Evolutionary conservation across 768 basidiomycete genomes (phyloP).

Genomic region (Plicaturopsis crispa): DNA sequence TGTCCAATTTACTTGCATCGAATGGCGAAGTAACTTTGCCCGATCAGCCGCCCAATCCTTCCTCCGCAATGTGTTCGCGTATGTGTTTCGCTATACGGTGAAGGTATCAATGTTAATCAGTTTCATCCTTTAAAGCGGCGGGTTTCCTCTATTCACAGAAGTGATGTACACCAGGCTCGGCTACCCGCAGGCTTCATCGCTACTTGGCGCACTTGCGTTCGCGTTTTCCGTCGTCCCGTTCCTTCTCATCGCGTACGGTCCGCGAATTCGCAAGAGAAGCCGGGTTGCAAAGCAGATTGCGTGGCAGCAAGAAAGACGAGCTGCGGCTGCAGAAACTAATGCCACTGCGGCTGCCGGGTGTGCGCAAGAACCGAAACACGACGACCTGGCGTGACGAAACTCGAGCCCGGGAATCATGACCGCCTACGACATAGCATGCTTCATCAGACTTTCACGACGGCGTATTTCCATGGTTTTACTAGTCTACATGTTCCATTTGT

Average conservation of each 20-base stretch:
- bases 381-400: too few relatives aligned
- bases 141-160: neutral
- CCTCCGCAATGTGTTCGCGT: neutral
- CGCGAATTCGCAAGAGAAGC: neutral
- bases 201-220: neutral
- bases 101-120: neutral
- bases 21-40: neutral
- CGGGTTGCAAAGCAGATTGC: neutral
- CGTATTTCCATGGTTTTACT: too few relatives aligned
- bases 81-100: neutral
- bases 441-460: too few relatives aligned
- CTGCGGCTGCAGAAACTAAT: too few relatives aligned
- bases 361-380: too few relatives aligned
- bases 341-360: too few relatives aligned
- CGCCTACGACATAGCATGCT: too few relatives aligned
- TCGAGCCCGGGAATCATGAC: too few relatives aligned
- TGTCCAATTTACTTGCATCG: neutral
- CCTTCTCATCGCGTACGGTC: neutral
- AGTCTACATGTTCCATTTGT: too few relatives aligned
- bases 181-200: neutral
- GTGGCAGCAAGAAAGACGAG: neutral
- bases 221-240: neutral
- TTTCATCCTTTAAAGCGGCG: neutral
- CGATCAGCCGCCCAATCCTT: neutral
- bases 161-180: neutral